Evolutionary conservation across 2,329 filamentous ascomycete species (phyloP), one percentile per base, ranked within the genome.

Genomic region (Aspergillus sp.): DNA sequence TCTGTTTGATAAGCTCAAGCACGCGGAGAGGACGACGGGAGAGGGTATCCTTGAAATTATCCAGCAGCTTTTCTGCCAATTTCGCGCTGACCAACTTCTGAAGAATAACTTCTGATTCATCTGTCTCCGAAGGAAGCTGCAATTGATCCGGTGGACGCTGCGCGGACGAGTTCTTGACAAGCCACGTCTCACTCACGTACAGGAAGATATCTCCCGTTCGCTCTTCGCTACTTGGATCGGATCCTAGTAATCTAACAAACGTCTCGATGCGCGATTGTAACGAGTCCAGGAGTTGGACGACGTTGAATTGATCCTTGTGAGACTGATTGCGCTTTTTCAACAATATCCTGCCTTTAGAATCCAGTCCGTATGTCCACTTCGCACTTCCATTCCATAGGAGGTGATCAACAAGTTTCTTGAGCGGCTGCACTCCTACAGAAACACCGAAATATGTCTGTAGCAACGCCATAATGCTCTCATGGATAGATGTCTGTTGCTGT

Each of bases 401-500:
- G 47, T 72, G 61, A 43, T 71, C 64, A n/a, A 63, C 57, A 12
- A 73, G 54, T 42, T 67, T 70, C 37, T 66, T 61, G 20, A 71
- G 54, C 4, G 68, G 67, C 7, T 59, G 53, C 7, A 58, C 45
- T 0, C 64, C 64, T 10, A 66, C 61, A 3, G 70, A 71, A 44
- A 72, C 60, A 45, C 67, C 65, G 46, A 72, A 72, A 45, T 68
- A 72, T 4, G 65, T 69, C 38, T 68, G 61, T 10, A 73, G 48
- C 5, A 73, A 45, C 1, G 50, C 55, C 49, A 63, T 60, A 3
- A 61, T 45, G 13, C 60, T 64, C 13, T 64, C 60, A 46, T 69
- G 56, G 35, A 65, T 54, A 2, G 6, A 32, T 3, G 38, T 49
- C 2, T 59, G 53, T 32, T 60, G 43, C 19, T 66, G 49, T 44